Evolutionary conservation across 2,329 filamentous ascomycete species (phyloP).

Genomic region (Colletotrichum caudatum): DNA sequence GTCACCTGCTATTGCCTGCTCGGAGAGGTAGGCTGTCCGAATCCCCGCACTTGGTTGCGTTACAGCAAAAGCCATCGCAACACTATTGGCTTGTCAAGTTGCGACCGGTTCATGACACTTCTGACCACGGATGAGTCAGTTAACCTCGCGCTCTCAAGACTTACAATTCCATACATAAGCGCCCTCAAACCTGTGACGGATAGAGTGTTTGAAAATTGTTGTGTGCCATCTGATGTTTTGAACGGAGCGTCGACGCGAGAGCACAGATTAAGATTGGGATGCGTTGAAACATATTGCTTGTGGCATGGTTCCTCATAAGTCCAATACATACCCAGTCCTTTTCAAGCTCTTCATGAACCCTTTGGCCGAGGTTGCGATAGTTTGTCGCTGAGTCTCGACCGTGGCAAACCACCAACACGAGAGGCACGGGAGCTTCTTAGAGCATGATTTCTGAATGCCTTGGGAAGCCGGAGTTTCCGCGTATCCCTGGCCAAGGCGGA

Average conservation of each 20-base stretch:
- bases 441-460: neutral
- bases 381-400: neutral
- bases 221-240: neutral
- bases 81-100: slow-evolving; percentile 16
- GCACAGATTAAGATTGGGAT: neutral
- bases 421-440: neutral
- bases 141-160: neutral
- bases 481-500: neutral
- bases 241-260: no score
- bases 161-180: neutral
- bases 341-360: neutral
- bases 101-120: neutral
- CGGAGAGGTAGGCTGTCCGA: neutral
- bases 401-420: neutral
- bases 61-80: slow-evolving; percentile 6
- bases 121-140: slow-evolving; percentile 11
- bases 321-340: neutral
- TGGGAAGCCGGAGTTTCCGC: neutral
- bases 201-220: neutral
- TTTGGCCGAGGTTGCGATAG: neutral
- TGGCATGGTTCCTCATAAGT: neutral
- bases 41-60: slow-evolving; percentile 15
- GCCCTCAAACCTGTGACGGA: neutral
- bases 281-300: neutral
- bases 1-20: slow-evolving; percentile 5